Percentiles rank a stretch among this genome's conserved stretches.
Conservation (phyloP, 495 filamentous ascomycete genomes). For the Astrocystis sublimbata region DNA sequence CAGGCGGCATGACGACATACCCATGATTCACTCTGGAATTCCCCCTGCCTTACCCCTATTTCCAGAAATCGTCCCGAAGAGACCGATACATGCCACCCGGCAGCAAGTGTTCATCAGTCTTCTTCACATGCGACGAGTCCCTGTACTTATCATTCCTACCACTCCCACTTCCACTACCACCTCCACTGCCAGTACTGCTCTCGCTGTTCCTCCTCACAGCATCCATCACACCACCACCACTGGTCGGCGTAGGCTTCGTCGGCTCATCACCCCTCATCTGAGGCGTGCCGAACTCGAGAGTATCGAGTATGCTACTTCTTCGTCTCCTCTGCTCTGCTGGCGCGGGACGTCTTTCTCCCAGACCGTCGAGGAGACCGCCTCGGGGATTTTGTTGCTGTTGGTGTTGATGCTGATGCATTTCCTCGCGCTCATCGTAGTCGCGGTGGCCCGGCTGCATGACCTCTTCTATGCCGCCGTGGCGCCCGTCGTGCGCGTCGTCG, state of each 20-base stretch:
- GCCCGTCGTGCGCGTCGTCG: conserved; percentile 3
- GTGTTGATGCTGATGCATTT: no score
- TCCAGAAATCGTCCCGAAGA: conserved; percentile 11
- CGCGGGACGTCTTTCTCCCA: not conserved
- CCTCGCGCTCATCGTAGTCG: conserved; percentile 11
- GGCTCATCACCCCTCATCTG: not conserved
- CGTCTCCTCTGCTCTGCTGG: not conserved
- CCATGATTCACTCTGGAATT: no score
- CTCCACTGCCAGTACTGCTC: no score
- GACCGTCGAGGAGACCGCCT: not conserved
- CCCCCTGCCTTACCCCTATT: not conserved
- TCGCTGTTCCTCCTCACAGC: not conserved
- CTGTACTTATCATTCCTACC: not conserved
- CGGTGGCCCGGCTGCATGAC: conserved; percentile 14
- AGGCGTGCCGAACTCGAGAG: not conserved
- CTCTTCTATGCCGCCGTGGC: conserved; percentile 13
- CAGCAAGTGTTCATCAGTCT: not conserved
- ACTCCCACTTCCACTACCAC: not conserved
- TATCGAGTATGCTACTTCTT: not conserved
- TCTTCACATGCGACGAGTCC: not conserved
- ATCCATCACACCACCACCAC: not conserved
- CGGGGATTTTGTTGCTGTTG: no score
- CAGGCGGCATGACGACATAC: no score
- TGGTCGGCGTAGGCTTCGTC: not conserved
- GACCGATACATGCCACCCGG: not conserved